Evolutionary conservation across 1,284 basidiomycete genomes (phyloP), one percentile per base, ranked within the genome.

Genomic region (Fistulinella cinereoalba): DNA sequence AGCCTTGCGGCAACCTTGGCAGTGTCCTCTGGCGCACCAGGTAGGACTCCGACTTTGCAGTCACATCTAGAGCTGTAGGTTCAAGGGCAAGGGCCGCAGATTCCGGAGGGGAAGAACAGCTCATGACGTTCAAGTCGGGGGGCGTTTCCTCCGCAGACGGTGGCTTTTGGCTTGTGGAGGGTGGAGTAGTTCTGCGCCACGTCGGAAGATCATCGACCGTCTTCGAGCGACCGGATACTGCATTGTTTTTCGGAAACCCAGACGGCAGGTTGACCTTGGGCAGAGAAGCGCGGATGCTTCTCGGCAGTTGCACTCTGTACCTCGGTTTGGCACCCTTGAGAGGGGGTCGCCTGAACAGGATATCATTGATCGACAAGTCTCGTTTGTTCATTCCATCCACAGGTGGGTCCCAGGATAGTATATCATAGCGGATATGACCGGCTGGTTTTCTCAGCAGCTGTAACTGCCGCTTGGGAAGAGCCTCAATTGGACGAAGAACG

Each of bases 331-430:
- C 56, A 6, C 75, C 74, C 59, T 77, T 81, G 54, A 55, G 43
- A 24, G 56, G 60, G n/a, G 71, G 67, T 51, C 70, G 75, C 41
- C 67, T 73, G 59, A 92, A 83, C 32, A 96, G 69, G 34, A 85
- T 66, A 16, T 89, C 84, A 54, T 90, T 85, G 24, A 89, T 56
- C 4, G 81, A 82, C 29, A 89, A 71, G 38, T 83, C 81, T 32
- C 73, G 71, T 22, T 71, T 74, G 39, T 64, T 78, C 72, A 88
- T 82, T 32, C 79, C 79, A 48, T 80, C 78, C 8, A 90, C 73
- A 7, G 87, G 85, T 23, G 91, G 89, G 23, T 83, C 77, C 70
- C 86, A 92, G 4, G 87, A 84, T 47, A 89, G 71, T 13, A 83
- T 74, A 53, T 92, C 88, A 61, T 81, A 78, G 33, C 79, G 77